Conservation (phyloP, 768 basidiomycete genomes). For the Neoboletus magnificus region DNA sequence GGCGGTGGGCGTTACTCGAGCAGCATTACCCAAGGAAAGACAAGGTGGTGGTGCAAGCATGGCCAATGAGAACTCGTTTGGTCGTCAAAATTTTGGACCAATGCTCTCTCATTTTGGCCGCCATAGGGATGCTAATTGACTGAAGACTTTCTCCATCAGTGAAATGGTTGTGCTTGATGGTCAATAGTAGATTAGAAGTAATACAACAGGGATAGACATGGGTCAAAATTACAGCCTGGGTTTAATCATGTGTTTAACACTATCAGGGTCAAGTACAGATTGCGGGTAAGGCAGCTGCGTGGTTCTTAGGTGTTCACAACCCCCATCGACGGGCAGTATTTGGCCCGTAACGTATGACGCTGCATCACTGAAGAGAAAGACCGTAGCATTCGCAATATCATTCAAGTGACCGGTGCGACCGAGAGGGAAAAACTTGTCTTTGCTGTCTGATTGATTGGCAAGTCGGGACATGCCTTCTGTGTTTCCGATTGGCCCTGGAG, state of each 20-base stretch:
- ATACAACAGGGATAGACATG: neutral
- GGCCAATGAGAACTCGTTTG: neutral
- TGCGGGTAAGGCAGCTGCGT: conserved; percentile 58
- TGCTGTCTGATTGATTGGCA: conserved; percentile 9
- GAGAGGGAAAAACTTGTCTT: conserved; percentile 20
- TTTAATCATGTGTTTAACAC: conserved; percentile 49
- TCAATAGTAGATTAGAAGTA: neutral
- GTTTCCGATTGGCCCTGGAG: conserved; percentile 76
- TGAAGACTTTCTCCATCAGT: neutral
- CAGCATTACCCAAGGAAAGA: no score
- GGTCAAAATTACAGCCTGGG: conserved; percentile 30
- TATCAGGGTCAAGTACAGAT: conserved; percentile 57
- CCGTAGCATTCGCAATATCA: conserved; percentile 67
- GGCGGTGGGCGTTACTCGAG: no score
- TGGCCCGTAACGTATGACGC: conserved; percentile 76
- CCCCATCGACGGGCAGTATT: conserved; percentile 71
- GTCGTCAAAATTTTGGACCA: neutral
- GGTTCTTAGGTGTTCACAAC: conserved; percentile 49
- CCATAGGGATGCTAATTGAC: neutral
- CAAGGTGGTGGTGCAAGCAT: no score
- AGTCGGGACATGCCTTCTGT: conserved; percentile 78
- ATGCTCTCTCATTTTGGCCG: neutral
- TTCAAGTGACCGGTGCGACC: conserved; percentile 57
- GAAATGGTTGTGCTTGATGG: neutral
- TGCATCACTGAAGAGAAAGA: conserved; percentile 82